Percentiles rank a stretch among this genome's conserved stretches.
Evolutionary conservation across 225 moss, liverwort and hornwort species (phyloP).

Genomic region (Pseudisothecium myosuroides): DNA sequence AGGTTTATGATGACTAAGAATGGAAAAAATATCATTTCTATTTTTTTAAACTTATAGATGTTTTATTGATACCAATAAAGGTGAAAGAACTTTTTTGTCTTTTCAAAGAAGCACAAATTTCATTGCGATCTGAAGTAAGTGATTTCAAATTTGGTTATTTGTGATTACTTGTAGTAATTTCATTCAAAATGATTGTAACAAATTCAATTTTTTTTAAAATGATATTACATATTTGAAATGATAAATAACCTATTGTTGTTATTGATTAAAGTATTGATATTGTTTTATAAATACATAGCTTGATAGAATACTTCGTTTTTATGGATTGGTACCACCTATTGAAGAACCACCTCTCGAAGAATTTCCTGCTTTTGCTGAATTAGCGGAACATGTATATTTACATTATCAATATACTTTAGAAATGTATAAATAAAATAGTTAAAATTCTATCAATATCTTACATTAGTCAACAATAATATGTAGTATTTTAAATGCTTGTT

Average conservation of each 20-base stretch:
- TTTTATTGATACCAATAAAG: background rate
- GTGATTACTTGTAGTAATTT: background rate
- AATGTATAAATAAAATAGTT: no score
- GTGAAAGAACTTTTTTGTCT: constrained; percentile 81
- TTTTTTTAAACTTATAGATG: background rate
- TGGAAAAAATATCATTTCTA: background rate
- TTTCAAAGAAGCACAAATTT: constrained; percentile 86
- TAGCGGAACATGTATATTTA: constrained; percentile 21
- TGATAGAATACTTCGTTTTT: constrained; percentile 50
- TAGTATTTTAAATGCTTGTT: background rate
- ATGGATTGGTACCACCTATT: constrained; percentile 43
- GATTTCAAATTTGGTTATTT: background rate
- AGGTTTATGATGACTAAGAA: background rate
- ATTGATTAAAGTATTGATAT: background rate
- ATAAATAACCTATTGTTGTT: background rate
- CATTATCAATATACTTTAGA: no score
- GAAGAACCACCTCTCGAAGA: constrained; percentile 40
- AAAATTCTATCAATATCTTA: background rate
- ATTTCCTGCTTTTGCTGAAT: constrained; percentile 11
- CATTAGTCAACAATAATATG: no score
- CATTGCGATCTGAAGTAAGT: constrained; percentile 35
- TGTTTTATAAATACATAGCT: constrained; percentile 8
- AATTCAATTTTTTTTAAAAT: background rate
- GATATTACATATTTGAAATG: background rate
- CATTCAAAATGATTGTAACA: background rate